Conservation (phyloP, 2,329 filamentous ascomycete species). For the Sodiomyces alkalinus region DNA sequence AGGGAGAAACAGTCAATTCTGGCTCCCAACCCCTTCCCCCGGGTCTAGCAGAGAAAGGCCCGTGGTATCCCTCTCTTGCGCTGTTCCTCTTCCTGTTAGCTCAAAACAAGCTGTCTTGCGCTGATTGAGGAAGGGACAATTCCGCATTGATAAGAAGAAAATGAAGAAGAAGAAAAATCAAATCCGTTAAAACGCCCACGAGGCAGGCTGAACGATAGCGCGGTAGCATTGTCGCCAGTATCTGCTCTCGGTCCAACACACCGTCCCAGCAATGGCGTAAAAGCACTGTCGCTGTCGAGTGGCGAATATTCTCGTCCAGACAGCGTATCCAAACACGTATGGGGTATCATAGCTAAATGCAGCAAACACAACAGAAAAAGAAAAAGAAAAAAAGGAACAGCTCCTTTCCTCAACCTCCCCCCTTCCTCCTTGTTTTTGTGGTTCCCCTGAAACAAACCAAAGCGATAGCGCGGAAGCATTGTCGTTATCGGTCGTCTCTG, state of each 20-base stretch:
- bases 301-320: constrained; percentile 11
- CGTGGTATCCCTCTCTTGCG: too few relatives aligned
- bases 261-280: constrained; percentile 32
- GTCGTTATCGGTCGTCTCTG: constrained; percentile 26
- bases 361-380: constrained; percentile 11
- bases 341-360: constrained; percentile 37
- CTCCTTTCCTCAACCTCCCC: not conserved
- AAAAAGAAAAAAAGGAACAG: constrained; percentile 8
- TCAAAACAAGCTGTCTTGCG: too few relatives aligned
- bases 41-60: too few relatives aligned
- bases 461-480: constrained; percentile 40
- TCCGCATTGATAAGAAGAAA: too few relatives aligned
- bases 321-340: constrained; percentile 38
- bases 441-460: constrained; percentile 6
- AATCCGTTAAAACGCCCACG: constrained; percentile 6
- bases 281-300: constrained; percentile 29
- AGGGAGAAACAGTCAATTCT: too few relatives aligned
- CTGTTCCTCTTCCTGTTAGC: too few relatives aligned
- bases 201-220: constrained; percentile 27
- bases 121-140: too few relatives aligned
- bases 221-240: constrained; percentile 34
- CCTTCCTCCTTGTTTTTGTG: constrained; percentile 1
- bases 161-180: too few relatives aligned
- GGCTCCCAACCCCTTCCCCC: too few relatives aligned
- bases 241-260: constrained; percentile 26